A percentile compares a stretch with the other conserved stretches of the same genome.
These are phyloP conservation scores for Rhytidhysteron rufulum DNA, from an alignment of 2,329 filamentous ascomycete genomes.

Conservation along the genomic window DNA sequence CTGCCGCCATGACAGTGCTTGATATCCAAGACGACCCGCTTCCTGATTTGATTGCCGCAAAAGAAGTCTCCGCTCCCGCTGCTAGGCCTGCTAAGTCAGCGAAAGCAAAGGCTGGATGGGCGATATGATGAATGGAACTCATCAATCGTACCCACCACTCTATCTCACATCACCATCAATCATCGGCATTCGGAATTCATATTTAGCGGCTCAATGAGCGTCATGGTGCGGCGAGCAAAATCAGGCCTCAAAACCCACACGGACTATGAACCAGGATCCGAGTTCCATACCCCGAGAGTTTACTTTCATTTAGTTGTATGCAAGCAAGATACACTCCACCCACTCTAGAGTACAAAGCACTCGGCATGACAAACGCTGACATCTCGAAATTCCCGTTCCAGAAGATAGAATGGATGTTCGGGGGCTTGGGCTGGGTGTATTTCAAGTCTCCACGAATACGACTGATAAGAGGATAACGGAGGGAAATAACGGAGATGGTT, in stretches of 20 bases:
- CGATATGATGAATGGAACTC: slow-evolving; percentile 6
- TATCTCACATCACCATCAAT: neutral
- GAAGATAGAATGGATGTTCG: no score
- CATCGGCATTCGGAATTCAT: neutral
- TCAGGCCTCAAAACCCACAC: neutral
- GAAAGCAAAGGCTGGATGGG: slow-evolving; percentile 8
- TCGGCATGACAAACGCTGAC: neutral
- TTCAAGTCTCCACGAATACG: no score
- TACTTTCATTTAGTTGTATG: neutral
- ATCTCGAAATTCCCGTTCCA: no score
- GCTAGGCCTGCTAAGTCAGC: slow-evolving; percentile 3
- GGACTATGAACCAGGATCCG: neutral
- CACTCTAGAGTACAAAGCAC: neutral
- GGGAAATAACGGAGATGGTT: no score
- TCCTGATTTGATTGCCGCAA: slow-evolving; percentile 9
- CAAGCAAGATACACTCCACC: no score
- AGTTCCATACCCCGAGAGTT: no score
- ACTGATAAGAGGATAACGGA: no score
- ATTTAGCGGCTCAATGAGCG: neutral
- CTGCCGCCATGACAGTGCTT: slow-evolving; percentile 33
- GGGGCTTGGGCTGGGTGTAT: no score
- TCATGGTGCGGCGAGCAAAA: neutral
- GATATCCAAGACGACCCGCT: slow-evolving; percentile 33
- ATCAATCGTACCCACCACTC: neutral
- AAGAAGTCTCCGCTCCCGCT: neutral